phyloP scores from a whole-genome alignment of 441 rosid genomes.

The Erysimum cheiri region DNA sequence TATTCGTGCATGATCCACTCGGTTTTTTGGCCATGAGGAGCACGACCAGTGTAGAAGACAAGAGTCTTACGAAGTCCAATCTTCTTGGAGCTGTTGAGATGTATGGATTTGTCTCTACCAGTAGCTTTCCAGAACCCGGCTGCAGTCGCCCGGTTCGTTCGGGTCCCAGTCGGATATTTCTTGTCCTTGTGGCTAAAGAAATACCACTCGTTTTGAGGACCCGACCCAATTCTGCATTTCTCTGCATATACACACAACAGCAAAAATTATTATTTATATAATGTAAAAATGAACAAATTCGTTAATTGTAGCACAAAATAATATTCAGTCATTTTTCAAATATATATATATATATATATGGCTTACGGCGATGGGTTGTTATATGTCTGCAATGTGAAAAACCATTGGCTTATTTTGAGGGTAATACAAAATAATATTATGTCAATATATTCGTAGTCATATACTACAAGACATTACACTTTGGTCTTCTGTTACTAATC shows the following conservation, averaged over 20 bases:
- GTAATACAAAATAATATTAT: constrained; percentile 18
- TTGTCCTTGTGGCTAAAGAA: constrained; percentile 84
- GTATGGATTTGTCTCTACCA: constrained; percentile 75
- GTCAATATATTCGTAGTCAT: constrained; percentile 28
- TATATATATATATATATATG: neutral
- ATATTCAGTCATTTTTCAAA: neutral
- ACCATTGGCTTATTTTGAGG: constrained; percentile 36
- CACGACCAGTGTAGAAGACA: constrained; percentile 80
- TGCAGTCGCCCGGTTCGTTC: constrained; percentile 76
- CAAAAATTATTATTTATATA: neutral
- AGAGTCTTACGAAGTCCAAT: constrained; percentile 83
- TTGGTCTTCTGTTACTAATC: constrained; percentile 35
- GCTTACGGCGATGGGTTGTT: constrained; percentile 23
- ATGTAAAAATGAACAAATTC: neutral
- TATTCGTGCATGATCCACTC: constrained; percentile 89
- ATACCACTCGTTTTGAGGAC: constrained; percentile 81
- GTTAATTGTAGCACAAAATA: neutral
- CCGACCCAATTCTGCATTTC: constrained; percentile 71
- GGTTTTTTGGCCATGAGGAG: constrained; percentile 78
- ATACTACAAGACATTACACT: constrained; percentile 40
- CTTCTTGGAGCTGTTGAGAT: constrained; percentile 60
- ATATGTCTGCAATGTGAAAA: constrained; percentile 28
- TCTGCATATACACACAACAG: constrained; percentile 43
- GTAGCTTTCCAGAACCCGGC: constrained; percentile 87
- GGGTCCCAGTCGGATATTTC: constrained; percentile 78